Evolutionary conservation across 768 basidiomycete species (phyloP).

Genomic region (Podaxis carcinomalis): DNA sequence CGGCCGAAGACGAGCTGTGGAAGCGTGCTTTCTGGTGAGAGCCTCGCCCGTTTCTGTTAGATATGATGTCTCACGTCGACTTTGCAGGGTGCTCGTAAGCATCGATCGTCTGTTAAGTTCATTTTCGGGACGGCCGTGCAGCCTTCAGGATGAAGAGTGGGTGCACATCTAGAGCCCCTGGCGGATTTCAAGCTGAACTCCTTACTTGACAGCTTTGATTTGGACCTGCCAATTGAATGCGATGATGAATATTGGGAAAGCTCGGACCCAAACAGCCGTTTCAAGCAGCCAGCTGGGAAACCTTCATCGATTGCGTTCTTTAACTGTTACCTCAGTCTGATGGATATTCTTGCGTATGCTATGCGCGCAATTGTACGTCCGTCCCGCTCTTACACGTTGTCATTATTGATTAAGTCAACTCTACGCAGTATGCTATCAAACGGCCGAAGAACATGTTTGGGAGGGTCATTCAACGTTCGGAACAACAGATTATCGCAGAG

Average conservation of each 20-base stretch:
- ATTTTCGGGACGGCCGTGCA: constrained; percentile 63
- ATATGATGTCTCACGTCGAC: not conserved
- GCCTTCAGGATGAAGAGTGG: constrained; percentile 76
- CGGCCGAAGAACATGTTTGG: constrained; percentile 49
- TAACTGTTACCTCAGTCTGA: constrained; percentile 49
- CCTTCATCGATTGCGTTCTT: constrained; percentile 56
- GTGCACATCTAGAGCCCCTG: not conserved
- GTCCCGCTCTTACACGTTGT: not conserved
- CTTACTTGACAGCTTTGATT: constrained; percentile 53
- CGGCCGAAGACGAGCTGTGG: constrained; percentile 67
- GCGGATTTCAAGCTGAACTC: not conserved
- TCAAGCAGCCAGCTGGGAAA: constrained; percentile 58
- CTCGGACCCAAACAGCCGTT: constrained; percentile 24
- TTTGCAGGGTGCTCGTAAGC: constrained; percentile 42
- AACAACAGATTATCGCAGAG: constrained; percentile 63
- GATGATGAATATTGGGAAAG: constrained; percentile 73
- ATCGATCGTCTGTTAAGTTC: constrained; percentile 45
- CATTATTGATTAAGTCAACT: not conserved
- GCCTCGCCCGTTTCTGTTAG: not conserved
- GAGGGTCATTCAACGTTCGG: constrained; percentile 44
- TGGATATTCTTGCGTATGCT: constrained; percentile 56
- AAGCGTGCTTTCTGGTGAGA: constrained; percentile 61
- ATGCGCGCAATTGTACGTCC: constrained; percentile 52
- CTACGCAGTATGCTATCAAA: constrained; percentile 64
- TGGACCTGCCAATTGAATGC: constrained; percentile 59